Percentiles rank a stretch among this genome's conserved stretches.
Conservation (phyloP, 345 rosid genomes). For the Brassica carinata region DNA sequence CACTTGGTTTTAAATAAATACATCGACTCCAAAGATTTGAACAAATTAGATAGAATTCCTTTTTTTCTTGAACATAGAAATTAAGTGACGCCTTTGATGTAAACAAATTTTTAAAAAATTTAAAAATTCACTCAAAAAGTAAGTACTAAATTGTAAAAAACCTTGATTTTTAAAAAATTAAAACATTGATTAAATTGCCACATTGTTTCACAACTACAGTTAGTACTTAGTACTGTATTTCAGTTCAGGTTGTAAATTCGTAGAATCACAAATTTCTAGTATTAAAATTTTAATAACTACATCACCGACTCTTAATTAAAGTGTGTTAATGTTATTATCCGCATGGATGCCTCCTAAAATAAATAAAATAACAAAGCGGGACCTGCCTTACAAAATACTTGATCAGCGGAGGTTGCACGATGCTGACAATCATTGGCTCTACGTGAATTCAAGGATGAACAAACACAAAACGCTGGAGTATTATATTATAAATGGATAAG, state of each 20-base stretch:
- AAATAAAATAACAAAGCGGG: neutral
- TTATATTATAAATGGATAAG: neutral
- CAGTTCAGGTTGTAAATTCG: neutral
- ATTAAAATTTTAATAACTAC: neutral
- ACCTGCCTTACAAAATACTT: conserved; percentile 17
- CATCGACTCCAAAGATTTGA: neutral
- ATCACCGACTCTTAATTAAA: neutral
- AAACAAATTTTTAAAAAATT: too few relatives aligned
- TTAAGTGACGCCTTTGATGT: neutral
- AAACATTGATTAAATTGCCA: neutral
- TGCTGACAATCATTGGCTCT: conserved; percentile 40
- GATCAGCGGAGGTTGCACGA: conserved; percentile 35
- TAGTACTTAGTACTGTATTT: neutral
- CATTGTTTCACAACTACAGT: neutral
- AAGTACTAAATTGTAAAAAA: neutral
- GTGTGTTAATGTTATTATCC: neutral
- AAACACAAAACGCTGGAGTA: conserved; percentile 4
- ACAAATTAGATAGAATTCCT: neutral
- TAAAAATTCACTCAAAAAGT: neutral
- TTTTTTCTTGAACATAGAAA: neutral
- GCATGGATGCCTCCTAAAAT: conserved; percentile 5
- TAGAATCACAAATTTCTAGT: neutral
- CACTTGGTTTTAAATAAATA: neutral
- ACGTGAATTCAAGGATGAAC: conserved; percentile 36
- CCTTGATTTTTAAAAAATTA: neutral